phyloP scores from a whole-genome alignment of 176 grass and related monocot genomes.

The Echinochloa phyllopogon region DNA sequence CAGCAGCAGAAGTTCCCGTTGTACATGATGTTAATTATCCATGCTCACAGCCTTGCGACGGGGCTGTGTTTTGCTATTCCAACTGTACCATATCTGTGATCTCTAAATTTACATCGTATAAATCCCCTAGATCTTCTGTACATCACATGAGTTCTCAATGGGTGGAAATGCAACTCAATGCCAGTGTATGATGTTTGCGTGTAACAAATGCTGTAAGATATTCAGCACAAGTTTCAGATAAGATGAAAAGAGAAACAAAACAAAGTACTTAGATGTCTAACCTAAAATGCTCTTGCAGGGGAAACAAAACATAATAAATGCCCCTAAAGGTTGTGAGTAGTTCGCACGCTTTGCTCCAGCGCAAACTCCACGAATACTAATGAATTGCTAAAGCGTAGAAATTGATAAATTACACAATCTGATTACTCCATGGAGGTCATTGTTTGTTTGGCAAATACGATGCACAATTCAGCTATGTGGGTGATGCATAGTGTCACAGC shows the following conservation, averaged over 20 bases:
- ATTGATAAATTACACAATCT: not conserved
- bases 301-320: not conserved
- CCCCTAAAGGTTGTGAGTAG: slow-evolving; percentile 1
- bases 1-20: not conserved
- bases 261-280: slow-evolving; percentile 1
- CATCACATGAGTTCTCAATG: slow-evolving; percentile 21
- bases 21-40: slow-evolving; percentile 4
- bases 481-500: not conserved
- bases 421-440: not conserved
- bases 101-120: slow-evolving; percentile 20
- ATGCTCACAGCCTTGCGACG: slow-evolving; percentile 11
- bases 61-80: not conserved
- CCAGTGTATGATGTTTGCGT: not conserved
- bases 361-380: slow-evolving; percentile 10
- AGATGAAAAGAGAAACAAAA: not conserved
- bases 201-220: not conserved
- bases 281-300: slow-evolving; percentile 1
- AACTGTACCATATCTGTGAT: slow-evolving; percentile 6
- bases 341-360: not conserved
- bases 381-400: not conserved
- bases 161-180: not conserved
- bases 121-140: not conserved
- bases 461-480: not conserved
- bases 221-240: slow-evolving; percentile 20
- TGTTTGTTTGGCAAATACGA: slow-evolving; percentile 26